phyloP scores from a whole-genome alignment of 139 green algal genomes.

The Marvania coccoides region DNA sequence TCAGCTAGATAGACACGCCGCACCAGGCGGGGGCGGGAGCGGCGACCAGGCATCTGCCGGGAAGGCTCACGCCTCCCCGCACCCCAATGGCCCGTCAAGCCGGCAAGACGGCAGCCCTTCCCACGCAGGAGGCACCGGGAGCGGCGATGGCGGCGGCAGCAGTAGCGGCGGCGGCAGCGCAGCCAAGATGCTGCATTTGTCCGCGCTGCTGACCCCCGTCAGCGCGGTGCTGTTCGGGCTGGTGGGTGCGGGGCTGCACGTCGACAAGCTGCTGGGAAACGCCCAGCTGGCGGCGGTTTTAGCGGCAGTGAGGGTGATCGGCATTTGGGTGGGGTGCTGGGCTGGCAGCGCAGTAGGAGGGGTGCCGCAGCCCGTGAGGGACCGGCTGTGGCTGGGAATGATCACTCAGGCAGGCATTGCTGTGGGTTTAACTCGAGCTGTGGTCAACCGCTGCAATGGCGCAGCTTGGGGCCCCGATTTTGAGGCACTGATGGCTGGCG shows the following conservation, averaged over 20 bases:
- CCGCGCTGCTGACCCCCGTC: conserved; percentile 47
- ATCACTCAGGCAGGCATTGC: conserved; percentile 80
- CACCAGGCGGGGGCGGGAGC: not conserved
- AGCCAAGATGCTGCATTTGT: conserved; percentile 38
- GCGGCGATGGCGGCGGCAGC: not conserved
- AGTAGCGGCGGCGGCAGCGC: conserved; percentile 27
- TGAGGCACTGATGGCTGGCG: conserved; percentile 60
- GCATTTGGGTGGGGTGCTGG: conserved; percentile 57
- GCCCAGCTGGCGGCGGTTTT: conserved; percentile 38
- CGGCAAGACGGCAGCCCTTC: not conserved
- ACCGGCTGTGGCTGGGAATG: conserved; percentile 69
- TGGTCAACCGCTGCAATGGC: conserved; percentile 43
- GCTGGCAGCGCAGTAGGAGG: conserved; percentile 43
- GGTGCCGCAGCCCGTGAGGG: conserved; percentile 29
- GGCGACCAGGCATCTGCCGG: not conserved
- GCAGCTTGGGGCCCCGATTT: conserved; percentile 70
- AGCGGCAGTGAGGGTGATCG: conserved; percentile 41
- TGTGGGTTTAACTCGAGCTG: conserved; percentile 68
- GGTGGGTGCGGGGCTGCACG: conserved; percentile 63
- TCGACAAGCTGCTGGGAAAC: conserved; percentile 16
- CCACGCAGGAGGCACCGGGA: not conserved
- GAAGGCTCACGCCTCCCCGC: not conserved
- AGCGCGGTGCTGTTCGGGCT: conserved; percentile 83
- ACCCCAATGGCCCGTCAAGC: not conserved
- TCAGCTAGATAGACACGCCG: not conserved